phyloP scores from a whole-genome alignment of 73 alveolate species.

The Effrenium voratum region DNA sequence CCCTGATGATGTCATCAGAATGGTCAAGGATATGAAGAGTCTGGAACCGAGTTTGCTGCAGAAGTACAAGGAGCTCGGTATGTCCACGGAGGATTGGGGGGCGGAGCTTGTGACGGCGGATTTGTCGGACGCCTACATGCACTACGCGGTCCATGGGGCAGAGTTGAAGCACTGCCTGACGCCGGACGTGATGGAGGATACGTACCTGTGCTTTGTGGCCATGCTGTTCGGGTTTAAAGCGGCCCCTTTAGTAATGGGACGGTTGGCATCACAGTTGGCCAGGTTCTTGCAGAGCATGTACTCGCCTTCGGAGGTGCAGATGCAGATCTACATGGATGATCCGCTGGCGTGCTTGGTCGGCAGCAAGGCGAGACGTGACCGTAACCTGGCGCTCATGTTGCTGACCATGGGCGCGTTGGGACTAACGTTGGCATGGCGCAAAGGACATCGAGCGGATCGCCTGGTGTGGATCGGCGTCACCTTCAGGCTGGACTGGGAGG shows the following conservation, averaged over 20 bases:
- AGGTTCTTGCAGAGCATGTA: neutral
- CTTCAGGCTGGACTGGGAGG: neutral
- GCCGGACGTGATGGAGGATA: neutral
- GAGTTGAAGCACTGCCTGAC: slow-evolving; percentile 7
- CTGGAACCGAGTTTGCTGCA: too few relatives aligned
- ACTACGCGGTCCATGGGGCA: neutral
- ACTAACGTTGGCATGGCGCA: neutral
- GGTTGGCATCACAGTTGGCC: neutral
- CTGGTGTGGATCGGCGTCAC: neutral
- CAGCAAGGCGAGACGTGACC: neutral
- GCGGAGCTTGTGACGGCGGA: neutral
- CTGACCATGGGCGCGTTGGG: neutral
- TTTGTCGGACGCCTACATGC: neutral
- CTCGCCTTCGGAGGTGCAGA: neutral
- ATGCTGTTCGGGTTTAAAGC: neutral
- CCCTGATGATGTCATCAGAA: neutral
- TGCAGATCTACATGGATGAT: neutral
- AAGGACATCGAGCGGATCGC: neutral
- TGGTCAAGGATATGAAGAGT: too few relatives aligned
- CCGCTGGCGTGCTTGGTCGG: neutral
- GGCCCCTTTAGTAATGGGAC: neutral
- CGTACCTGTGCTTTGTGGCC: neutral
- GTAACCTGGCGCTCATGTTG: neutral
- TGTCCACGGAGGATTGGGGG: neutral
- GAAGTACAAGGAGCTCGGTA: too few relatives aligned